These are phyloP conservation scores for Daedaleopsis nitida DNA, from an alignment of 768 basidiomycete genomes.

Conservation along the genomic window DNA sequence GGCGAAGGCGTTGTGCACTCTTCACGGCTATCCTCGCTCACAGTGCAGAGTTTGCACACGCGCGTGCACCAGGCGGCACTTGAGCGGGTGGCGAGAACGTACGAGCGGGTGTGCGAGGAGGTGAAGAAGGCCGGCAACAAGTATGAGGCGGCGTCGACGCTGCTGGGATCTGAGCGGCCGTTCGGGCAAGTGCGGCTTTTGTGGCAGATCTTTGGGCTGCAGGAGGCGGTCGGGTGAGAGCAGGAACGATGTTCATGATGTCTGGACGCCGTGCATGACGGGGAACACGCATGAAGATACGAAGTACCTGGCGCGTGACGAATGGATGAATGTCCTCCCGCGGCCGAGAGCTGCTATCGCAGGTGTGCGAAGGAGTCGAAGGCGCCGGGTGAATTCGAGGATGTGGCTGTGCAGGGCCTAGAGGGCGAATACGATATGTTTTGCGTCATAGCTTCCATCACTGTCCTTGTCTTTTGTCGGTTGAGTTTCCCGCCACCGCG, in stretches of 20 bases:
- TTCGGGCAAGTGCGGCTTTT: constrained; percentile 77
- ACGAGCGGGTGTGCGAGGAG: constrained; percentile 72
- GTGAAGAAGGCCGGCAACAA: constrained; percentile 74
- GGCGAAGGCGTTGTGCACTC: constrained; percentile 79
- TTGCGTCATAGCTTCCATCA: constrained; percentile 18
- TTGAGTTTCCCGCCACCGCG: too few relatives aligned
- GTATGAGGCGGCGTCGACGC: constrained; percentile 90
- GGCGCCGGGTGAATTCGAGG: too few relatives aligned
- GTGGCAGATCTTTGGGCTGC: constrained; percentile 78
- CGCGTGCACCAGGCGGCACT: constrained; percentile 80
- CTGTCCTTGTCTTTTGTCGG: background rate
- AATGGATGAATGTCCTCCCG: too few relatives aligned
- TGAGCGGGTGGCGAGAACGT: constrained; percentile 65
- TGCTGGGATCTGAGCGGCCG: constrained; percentile 81
- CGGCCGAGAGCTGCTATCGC: too few relatives aligned
- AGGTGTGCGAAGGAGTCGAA: too few relatives aligned
- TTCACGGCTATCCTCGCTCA: constrained; percentile 74
- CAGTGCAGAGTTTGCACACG: constrained; percentile 62
- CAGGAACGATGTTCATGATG: too few relatives aligned
- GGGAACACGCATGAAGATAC: too few relatives aligned
- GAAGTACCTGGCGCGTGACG: too few relatives aligned
- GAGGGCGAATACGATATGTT: constrained; percentile 4
- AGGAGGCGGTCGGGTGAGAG: constrained; percentile 34
- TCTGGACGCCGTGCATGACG: too few relatives aligned
- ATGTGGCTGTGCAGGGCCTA: constrained; percentile 17